phyloP scores from a whole-genome alignment of 2,329 filamentous ascomycete genomes.

The Colletotrichum sp. region DNA sequence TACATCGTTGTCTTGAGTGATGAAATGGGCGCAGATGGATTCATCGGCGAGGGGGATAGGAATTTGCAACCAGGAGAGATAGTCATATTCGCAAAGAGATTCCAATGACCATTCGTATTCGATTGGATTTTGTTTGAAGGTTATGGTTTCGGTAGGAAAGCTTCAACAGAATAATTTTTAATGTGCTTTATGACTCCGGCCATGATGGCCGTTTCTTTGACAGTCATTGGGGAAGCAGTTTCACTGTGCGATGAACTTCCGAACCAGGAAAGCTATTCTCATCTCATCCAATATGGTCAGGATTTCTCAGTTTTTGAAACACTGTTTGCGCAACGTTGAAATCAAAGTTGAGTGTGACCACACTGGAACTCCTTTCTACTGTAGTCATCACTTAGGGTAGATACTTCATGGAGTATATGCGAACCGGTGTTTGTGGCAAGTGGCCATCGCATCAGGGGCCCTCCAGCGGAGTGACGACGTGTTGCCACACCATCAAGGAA shows the following conservation, averaged over 20 bases:
- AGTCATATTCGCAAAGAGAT: neutral
- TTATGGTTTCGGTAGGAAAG: neutral
- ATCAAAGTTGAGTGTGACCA: neutral
- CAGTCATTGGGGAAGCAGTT: neutral
- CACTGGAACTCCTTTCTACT: neutral
- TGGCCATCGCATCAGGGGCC: neutral
- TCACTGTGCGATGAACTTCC: neutral
- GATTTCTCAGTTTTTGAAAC: neutral
- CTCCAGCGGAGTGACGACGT: neutral
- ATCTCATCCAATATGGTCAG: neutral
- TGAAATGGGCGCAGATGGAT: neutral
- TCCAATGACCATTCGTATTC: neutral
- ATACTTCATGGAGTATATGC: neutral
- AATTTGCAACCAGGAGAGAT: neutral
- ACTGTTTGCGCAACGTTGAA: neutral
- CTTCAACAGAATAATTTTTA: neutral
- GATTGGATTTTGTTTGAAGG: neutral
- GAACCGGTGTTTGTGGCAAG: neutral
- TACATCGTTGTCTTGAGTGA: neutral
- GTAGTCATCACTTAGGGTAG: neutral
- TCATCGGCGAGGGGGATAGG: neutral
- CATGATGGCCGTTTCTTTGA: neutral
- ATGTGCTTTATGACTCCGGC: neutral
- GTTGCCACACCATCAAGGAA: neutral
- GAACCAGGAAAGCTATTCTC: neutral